phyloP scores from a whole-genome alignment of 371 early-diverging fungal genomes.

The Apophysomyces sp. region DNA sequence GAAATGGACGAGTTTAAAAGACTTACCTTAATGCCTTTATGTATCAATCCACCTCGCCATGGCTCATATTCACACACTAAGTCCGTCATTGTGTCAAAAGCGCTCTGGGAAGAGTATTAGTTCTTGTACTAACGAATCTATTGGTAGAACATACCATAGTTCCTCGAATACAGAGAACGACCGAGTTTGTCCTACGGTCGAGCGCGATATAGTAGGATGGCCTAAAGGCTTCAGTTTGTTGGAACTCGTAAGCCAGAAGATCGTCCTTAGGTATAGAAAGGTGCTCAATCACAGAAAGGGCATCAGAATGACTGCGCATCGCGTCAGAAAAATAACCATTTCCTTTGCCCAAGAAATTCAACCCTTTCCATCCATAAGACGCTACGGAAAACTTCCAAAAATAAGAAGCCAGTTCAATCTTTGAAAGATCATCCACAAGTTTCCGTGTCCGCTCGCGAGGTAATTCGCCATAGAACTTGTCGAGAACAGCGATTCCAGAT shows the following conservation, averaged over 20 bases:
- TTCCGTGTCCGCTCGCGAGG: conserved; percentile 34
- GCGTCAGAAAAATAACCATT: conserved; percentile 67
- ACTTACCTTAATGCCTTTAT: conserved; percentile 68
- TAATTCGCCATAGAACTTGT: conserved; percentile 50
- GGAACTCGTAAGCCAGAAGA: conserved; percentile 71
- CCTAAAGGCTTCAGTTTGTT: conserved; percentile 64
- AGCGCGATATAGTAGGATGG: conserved; percentile 74
- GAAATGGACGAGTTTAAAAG: neutral
- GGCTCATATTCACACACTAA: conserved; percentile 79
- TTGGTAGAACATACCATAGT: conserved; percentile 58
- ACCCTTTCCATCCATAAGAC: conserved; percentile 75
- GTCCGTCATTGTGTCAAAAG: conserved; percentile 80
- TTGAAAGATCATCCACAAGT: conserved; percentile 33
- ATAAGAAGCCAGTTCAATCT: conserved; percentile 52
- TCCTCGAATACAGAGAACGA: conserved; percentile 77
- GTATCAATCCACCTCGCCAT: conserved; percentile 84
- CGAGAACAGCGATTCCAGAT: conserved; percentile 63
- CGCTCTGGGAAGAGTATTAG: conserved; percentile 49
- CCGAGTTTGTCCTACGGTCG: conserved; percentile 63
- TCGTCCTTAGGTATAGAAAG: conserved; percentile 64
- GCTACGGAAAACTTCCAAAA: conserved; percentile 63
- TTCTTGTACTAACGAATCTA: too few relatives aligned
- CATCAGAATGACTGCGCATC: conserved; percentile 64
- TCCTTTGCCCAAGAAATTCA: conserved; percentile 74
- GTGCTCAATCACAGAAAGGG: conserved; percentile 65